Percentiles rank a stretch among this genome's conserved stretches.
These are phyloP conservation scores for Rubia tinctorum DNA, from an alignment of 305 asterid species.

Conservation along the genomic window DNA sequence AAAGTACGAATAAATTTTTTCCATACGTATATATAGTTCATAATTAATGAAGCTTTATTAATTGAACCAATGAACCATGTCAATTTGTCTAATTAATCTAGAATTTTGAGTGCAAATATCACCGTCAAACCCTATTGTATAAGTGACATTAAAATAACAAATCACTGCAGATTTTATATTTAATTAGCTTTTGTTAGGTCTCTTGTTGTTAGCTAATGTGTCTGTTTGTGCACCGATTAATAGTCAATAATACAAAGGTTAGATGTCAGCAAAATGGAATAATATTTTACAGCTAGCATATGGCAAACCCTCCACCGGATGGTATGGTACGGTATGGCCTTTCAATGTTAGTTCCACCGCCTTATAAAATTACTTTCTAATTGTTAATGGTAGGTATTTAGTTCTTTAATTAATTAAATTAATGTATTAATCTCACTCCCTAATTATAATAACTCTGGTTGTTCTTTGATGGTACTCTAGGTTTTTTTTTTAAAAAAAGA, in stretches of 20 bases:
- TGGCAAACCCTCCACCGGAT: background rate
- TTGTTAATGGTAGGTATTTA: background rate
- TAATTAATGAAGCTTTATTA: too few species aligned
- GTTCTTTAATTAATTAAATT: too few species aligned
- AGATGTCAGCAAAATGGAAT: background rate
- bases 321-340: background rate
- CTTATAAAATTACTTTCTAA: background rate
- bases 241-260: constrained; percentile 16
- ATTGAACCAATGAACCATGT: background rate
- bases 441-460: too few species aligned
- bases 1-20: too few species aligned
- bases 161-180: background rate
- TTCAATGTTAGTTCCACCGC: background rate
- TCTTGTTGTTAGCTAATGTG: background rate
- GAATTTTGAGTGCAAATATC: background rate
- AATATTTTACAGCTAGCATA: background rate
- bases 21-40: too few species aligned
- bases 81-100: background rate
- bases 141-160: background rate
- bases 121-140: background rate
- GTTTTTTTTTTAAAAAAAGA: too few species aligned
- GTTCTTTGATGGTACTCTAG: too few species aligned
- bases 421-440: background rate
- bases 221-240: constrained; percentile 1
- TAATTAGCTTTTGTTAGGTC: constrained; percentile 11